Conservation (phyloP, 352 stramenopile species). For the Poterioochromonas sp. region DNA sequence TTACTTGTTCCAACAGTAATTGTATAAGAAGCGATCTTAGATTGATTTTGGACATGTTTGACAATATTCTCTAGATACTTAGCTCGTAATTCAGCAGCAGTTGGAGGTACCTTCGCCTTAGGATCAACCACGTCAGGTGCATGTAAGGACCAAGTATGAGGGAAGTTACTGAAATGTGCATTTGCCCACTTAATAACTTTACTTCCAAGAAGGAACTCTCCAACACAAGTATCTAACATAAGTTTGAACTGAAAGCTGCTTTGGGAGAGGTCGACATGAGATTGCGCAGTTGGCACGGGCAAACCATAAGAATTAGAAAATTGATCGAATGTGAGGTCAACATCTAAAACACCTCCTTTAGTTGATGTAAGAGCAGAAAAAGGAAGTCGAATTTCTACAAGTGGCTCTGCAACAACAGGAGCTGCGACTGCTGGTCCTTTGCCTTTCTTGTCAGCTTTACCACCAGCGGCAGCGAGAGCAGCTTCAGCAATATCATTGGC, state of each 20-base stretch:
- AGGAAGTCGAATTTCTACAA: too few relatives aligned
- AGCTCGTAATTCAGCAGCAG: conserved; percentile 9
- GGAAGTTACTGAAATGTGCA: not conserved
- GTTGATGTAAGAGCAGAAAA: not conserved
- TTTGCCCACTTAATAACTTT: not conserved
- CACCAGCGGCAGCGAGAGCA: not conserved
- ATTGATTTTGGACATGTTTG: not conserved
- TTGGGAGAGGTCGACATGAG: not conserved
- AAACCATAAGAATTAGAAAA: not conserved
- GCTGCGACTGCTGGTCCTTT: too few relatives aligned
- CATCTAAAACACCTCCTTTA: not conserved
- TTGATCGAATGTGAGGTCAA: not conserved
- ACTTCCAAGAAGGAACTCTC: not conserved
- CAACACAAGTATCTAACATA: not conserved
- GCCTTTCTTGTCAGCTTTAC: too few relatives aligned
- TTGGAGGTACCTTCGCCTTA: conserved; percentile 24
- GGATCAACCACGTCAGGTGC: conserved; percentile 25
- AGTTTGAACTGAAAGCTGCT: not conserved
- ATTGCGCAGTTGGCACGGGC: not conserved
- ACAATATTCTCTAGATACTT: conserved; percentile 31
- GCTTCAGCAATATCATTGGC: not conserved
- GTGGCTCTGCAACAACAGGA: too few relatives aligned
- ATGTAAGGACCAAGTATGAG: conserved; percentile 5
- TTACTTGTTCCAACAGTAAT: not conserved
- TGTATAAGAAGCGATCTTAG: not conserved